Conservation (phyloP, 2,329 filamentous ascomycete species). For the Xenoacremonium recifei region DNA sequence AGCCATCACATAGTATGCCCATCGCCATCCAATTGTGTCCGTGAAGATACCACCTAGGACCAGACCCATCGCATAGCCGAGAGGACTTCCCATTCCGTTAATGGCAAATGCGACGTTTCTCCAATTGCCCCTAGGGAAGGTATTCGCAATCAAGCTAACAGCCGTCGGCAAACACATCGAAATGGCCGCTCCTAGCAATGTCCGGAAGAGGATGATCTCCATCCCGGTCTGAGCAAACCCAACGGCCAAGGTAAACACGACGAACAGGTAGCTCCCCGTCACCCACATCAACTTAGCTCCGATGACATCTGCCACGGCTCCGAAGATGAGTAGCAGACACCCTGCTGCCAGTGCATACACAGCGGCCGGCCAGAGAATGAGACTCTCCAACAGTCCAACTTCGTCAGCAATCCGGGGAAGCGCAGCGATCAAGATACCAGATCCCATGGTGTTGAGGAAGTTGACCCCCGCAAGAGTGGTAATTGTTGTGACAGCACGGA, state of each 20-base stretch:
- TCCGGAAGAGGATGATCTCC: conserved; percentile 31
- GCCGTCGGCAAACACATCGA: conserved; percentile 32
- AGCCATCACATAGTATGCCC: conserved; percentile 29
- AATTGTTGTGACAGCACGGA: conserved; percentile 28
- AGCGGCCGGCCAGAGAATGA: conserved; percentile 33
- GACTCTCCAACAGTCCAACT: conserved; percentile 25
- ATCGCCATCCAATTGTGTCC: conserved; percentile 44
- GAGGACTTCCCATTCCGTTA: conserved; percentile 38
- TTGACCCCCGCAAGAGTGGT: conserved; percentile 32
- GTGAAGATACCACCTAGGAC: conserved; percentile 1
- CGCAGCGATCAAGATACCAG: conserved; percentile 35
- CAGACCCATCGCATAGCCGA: conserved; percentile 35
- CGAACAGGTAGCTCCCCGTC: conserved; percentile 24
- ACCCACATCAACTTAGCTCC: conserved; percentile 29
- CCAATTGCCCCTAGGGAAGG: conserved; percentile 27
- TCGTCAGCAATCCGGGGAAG: conserved; percentile 37
- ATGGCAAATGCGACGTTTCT: conserved; percentile 37
- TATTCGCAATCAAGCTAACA: conserved; percentile 30
- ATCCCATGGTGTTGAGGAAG: conserved; percentile 36
- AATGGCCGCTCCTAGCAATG: conserved; percentile 26
- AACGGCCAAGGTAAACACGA: conserved; percentile 26
- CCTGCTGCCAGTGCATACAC: conserved; percentile 28
- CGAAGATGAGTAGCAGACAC: conserved; percentile 28
- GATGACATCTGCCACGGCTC: conserved; percentile 29
- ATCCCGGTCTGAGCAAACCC: conserved; percentile 26